Base-by-base conservation (phyloP, 2,329 filamentous ascomycete genomes). In the Aplosporella prunicola region DNA sequence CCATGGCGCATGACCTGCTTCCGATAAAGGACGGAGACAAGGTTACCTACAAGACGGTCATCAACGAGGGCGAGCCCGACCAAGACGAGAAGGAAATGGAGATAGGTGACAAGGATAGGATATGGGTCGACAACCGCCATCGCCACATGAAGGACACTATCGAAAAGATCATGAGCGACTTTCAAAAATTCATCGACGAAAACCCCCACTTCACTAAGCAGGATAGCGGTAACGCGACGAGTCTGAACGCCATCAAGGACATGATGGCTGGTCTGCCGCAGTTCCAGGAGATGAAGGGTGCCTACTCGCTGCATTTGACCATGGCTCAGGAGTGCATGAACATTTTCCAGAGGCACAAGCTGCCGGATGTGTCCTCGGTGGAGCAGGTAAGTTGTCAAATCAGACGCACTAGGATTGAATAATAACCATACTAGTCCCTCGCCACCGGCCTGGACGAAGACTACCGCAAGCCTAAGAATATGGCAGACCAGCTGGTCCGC, bases 241-340 rank as follows among this genome's bases (percentile, higher is more conserved):
- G 76, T 54, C 68, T 98, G 39, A 93, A 88, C 61, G 82, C 84
- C 17, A 94, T 98, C 61, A 86, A 91, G 53, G 88, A 95, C 60
- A 98, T 98, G 91, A 67, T 98, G 64, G 91, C 86, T 10, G 89
- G 88, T 7, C 65, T 98, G 42, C 87, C 88, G 9, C 85, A 96
- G 53, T 98, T 95, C 53, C 85, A 93, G 52, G 82, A 93, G 60
- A 85, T 91, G 70, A 95, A 96, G 59, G 86, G 93, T 55, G 80
- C 85, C 2, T 98, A 96, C 59, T 91, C 88, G 0, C 67, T 98
- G 37, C 91, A 98, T 61, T 69, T 98, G 27, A 89, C 80, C 48
- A 96, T 98, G 89, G 91, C 91, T 2, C 83, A 95, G 56, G 87
- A 94, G 56, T 93, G 87, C 57, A 96, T 96, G 88, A 86, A 86